Base-by-base conservation (phyloP, 2,329 filamentous ascomycete species). In the Fusarium sp. region DNA sequence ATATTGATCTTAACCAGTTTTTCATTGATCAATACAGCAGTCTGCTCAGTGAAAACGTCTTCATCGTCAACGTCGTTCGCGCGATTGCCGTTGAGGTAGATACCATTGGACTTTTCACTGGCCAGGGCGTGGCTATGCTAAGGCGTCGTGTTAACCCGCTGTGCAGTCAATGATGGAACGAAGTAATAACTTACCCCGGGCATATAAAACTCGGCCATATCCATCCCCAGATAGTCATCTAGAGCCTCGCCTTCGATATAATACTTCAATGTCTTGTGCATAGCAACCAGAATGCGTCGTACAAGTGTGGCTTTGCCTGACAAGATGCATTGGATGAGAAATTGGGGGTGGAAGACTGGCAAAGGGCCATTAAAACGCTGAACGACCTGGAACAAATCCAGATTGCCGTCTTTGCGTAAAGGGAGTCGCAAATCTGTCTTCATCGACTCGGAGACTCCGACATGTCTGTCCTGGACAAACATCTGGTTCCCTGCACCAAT, bases 401-500 rank as follows among this genome's bases (percentile, higher is more conserved):
- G 86, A 3, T 83, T 84, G 7, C 84, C 84, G 74, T 81, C 81
- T 63, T 83, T 84, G 25, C 80, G 78, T 48, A 83, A 81, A 16
- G 86, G 83, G 21, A 88, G 75, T 20, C 85, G 81, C 45, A 86
- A 73, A 49, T 81, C 81, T 6, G 87, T 84, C 20, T 90, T 84
- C 12, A 92, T 80, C 11, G 87, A 85, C 63, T 89, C 87, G 0
- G 86, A 86, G 8, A 88, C 83, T 58, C 90, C 87, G 25, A 97
- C 88, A n/a, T 88, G 84, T 63, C 94, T 89, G 72, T 93, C 92
- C 76, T 94, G 91, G 9, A 97, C 85, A 77, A 97, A 94, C 14
- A 99, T 84, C 76, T 98, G 94, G 76, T 97, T 97, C 1, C 96
- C 96, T 10, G 94, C 90, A 2, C 94, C 94, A 59, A 98, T 90